These are phyloP conservation scores for Cyclotella choctawhatcheeana DNA, from an alignment of 108 stramenopile genomes.

Conservation along the genomic window DNA sequence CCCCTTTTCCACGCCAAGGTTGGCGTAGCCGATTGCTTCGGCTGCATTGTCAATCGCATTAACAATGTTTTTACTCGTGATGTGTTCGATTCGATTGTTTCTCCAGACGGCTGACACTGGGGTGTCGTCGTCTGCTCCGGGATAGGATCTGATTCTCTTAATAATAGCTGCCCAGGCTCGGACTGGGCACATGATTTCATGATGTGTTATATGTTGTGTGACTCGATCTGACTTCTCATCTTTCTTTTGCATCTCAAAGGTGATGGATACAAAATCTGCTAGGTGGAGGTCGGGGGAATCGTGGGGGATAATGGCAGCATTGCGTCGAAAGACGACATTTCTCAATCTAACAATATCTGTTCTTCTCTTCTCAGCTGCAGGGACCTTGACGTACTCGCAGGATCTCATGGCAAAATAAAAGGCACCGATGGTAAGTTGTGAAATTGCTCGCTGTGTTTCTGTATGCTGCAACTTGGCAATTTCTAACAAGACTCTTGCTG, in stretches of 20 bases:
- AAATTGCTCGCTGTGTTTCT: neutral
- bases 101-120: constrained; percentile 4
- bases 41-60: neutral
- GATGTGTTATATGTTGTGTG: constrained; percentile 9
- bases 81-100: neutral
- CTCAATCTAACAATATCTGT: constrained; percentile 13
- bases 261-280: constrained; percentile 20
- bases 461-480: no score
- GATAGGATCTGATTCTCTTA: constrained; percentile 15
- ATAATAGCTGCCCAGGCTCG: constrained; percentile 7
- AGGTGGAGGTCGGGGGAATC: constrained; percentile 1
- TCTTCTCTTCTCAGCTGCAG: constrained; percentile 5
- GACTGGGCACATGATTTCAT: constrained; percentile 24
- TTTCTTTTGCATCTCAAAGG: constrained; percentile 32
- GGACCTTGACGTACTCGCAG: constrained; percentile 34
- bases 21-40: constrained; percentile 13
- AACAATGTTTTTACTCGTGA: neutral
- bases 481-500: no score
- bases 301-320: neutral
- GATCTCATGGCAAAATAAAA: constrained; percentile 25
- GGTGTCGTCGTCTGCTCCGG: neutral
- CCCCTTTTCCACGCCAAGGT: neutral
- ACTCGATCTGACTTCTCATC: constrained; percentile 16
- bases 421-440: neutral
- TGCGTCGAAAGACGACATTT: neutral